Conservation (phyloP, 192 early-diverging fungal species). For the Globomyces pollinis-pini region DNA sequence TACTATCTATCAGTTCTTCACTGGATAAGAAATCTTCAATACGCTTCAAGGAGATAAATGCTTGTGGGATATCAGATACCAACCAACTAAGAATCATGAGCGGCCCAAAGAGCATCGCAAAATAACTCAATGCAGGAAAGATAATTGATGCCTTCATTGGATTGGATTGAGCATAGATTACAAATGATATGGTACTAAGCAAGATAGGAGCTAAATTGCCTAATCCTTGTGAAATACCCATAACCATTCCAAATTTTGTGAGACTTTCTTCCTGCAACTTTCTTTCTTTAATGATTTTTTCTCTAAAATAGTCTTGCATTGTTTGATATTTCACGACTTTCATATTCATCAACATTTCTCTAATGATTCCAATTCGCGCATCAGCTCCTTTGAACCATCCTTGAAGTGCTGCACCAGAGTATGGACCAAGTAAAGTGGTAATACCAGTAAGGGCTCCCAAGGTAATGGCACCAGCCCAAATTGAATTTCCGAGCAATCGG, state of each 20-base stretch:
- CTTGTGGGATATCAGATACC: neutral
- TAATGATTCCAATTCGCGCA: slow-evolving; percentile 56
- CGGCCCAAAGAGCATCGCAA: neutral
- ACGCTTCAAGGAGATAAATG: neutral
- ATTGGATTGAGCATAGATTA: no score
- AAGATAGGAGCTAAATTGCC: neutral
- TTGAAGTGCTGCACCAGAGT: no score
- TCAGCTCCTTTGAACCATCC: slow-evolving; percentile 10
- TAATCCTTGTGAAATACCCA: neutral
- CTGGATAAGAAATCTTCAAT: neutral
- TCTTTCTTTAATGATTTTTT: neutral
- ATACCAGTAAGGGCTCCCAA: no score
- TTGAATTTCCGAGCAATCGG: neutral
- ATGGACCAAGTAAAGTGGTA: no score
- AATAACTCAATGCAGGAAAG: slow-evolving; percentile 1
- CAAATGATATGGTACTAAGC: neutral
- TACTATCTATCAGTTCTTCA: neutral
- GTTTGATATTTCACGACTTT: slow-evolving; percentile 62
- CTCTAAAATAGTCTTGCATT: neutral
- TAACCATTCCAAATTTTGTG: neutral
- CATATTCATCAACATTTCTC: slow-evolving; percentile 71
- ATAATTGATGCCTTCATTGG: neutral
- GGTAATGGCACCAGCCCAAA: slow-evolving; percentile 16
- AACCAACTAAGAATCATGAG: neutral
- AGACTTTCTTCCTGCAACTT: neutral